Base-by-base conservation (phyloP, 495 filamentous ascomycete genomes). In the Penicillium pulvis region DNA sequence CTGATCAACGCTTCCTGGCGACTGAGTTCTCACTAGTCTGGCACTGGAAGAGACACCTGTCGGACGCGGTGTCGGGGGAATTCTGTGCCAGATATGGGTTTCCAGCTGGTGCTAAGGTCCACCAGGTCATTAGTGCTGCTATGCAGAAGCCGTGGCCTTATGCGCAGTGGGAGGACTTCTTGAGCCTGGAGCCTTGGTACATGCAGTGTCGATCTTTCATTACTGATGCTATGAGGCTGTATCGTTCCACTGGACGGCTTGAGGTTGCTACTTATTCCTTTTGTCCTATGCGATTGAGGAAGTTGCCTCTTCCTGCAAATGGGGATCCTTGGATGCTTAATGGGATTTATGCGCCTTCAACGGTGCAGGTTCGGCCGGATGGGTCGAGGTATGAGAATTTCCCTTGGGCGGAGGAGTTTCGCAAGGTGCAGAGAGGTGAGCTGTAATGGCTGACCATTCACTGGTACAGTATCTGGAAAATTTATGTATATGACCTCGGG, bases 271-370 rank as follows among this genome's bases (percentile, higher is more conserved):
- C 59, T 19, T 61, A 57, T 44, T 30, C 35, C 1, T 36, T 53
- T 35, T 57, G 42, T 53, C 59, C 59, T 0, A 57, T 57, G 54
- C 49, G 59, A 4, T 31, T 51, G 31, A 49, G 59, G 33, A 61
- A 44, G 12, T 8, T 12, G 45, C 53, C 54, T 6, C n/a, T 61
- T 17, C 36, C 28, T 35, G 33, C 26, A 2, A 28, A 10, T 26
- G 59, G 56, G 36, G 57, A 50, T 23, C 59, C 59, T 1, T 61
- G 59, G 59, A 49, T 61, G 49, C 44, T 61, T n/a, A 61, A 57
- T 54, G 54, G 54, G 0, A 47, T 61, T 14, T 61, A 41, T 54
- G 48, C 50, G 8, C 49, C 54, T 8, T 53, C 54, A 9, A 57
- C 55, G 5, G 59, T 61, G 1, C 17, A 46, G 26, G 8, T 49